These are phyloP conservation scores for Lichtheimia corymbifera DNA, from an alignment of 371 early-diverging fungal species.

Conservation along the genomic window DNA sequence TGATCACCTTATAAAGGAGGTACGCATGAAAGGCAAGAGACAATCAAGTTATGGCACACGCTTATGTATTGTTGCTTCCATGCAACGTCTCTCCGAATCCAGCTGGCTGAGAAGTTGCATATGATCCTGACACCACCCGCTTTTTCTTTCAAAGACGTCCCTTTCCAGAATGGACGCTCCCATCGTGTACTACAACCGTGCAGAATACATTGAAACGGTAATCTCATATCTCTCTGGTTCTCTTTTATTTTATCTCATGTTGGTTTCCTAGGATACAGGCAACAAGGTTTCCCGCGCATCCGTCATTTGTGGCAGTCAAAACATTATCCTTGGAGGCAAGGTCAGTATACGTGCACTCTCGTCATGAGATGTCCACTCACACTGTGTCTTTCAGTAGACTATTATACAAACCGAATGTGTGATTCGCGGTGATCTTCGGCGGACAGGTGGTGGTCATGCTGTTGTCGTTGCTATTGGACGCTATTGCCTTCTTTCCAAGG, in stretches of 20 bases:
- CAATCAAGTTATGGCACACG: no score
- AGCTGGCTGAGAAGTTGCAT: no score
- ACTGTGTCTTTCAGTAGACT: constrained; percentile 55
- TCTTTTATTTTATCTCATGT: not conserved
- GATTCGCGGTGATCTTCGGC: constrained; percentile 90
- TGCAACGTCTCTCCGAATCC: no score
- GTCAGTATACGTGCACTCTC: constrained; percentile 31
- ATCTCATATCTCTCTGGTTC: constrained; percentile 9
- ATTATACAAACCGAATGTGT: constrained; percentile 90
- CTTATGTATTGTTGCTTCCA: no score
- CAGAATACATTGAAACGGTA: constrained; percentile 88
- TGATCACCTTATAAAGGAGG: no score
- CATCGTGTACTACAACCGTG: constrained; percentile 61
- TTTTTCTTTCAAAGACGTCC: no score
- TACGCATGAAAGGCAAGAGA: no score
- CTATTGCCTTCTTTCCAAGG: constrained; percentile 80
- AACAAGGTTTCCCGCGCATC: constrained; percentile 93
- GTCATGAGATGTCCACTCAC: not conserved
- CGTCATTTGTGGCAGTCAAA: constrained; percentile 90
- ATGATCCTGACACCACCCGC: no score
- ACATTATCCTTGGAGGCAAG: constrained; percentile 95
- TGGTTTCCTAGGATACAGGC: constrained; percentile 77
- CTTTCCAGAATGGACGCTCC: constrained; percentile 68
- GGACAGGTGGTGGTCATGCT: constrained; percentile 84
- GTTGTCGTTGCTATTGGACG: constrained; percentile 90